Conservation (phyloP, 805 yeast genomes). For the Candida palmyrensis region DNA sequence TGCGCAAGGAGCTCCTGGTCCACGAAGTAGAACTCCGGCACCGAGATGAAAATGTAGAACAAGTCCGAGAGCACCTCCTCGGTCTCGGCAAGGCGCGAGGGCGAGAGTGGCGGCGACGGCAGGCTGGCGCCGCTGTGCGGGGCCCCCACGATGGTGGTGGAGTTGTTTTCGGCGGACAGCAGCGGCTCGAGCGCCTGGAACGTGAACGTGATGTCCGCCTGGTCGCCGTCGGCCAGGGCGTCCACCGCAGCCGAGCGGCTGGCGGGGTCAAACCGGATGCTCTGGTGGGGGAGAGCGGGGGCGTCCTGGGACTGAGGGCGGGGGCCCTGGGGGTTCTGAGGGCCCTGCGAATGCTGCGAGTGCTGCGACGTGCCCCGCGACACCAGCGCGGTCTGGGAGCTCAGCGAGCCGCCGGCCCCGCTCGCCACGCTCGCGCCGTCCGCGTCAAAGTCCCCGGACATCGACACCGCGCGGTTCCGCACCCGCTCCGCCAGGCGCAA, state of each 20-base stretch:
- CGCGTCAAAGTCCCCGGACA: neutral
- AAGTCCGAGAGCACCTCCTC: conserved; percentile 30
- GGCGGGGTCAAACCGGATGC: too few species aligned
- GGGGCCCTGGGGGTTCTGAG: neutral
- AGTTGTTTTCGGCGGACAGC: neutral
- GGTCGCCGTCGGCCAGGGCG: neutral
- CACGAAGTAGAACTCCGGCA: conserved; percentile 30
- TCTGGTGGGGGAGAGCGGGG: too few species aligned
- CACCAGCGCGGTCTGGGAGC: conserved; percentile 1
- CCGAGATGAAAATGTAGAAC: conserved; percentile 25
- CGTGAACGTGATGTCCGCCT: neutral
- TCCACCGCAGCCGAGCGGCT: neutral
- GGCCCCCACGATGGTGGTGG: too few species aligned
- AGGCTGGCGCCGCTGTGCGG: too few species aligned
- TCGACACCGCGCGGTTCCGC: conserved; percentile 3
- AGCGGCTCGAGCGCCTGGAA: neutral
- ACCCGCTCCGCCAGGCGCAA: conserved; percentile 11
- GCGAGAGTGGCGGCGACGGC: conserved; percentile 1
- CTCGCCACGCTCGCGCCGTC: neutral
- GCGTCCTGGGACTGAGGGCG: neutral
- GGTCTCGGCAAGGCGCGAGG: conserved; percentile 6
- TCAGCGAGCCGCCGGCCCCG: neutral
- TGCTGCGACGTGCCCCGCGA: conserved; percentile 2
- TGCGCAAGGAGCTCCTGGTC: conserved; percentile 19
- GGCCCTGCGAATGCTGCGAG: too few species aligned